phyloP scores from a whole-genome alignment of 78 protist genomes.

The Salpingoeca rosetta region DNA sequence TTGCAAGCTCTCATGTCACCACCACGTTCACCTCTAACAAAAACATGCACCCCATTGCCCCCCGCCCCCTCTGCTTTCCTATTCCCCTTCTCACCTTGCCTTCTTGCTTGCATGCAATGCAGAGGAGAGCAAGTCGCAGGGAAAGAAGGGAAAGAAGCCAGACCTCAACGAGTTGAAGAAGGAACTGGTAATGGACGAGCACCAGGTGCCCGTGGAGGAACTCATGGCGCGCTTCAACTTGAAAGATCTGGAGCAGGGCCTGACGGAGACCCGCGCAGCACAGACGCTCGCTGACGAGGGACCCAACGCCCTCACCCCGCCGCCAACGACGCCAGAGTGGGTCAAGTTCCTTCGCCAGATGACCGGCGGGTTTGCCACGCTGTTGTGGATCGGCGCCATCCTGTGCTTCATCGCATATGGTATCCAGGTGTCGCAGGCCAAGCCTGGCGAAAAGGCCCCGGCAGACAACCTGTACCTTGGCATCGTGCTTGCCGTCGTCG shows the following conservation, averaged over 20 bases:
- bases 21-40: too few relatives aligned
- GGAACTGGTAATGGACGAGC: constrained; percentile 22
- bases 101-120: too few relatives aligned
- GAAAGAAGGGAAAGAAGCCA: constrained; percentile 11
- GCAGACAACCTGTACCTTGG: constrained; percentile 43
- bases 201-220: constrained; percentile 6
- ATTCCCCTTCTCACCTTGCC: too few relatives aligned
- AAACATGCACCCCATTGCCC: too few relatives aligned
- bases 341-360: constrained; percentile 23
- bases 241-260: neutral
- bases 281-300: constrained; percentile 32
- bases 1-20: too few relatives aligned
- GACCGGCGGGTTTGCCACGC: constrained; percentile 35
- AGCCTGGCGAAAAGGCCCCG: neutral
- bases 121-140: too few relatives aligned
- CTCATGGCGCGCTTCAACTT: constrained; percentile 2
- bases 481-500: constrained; percentile 69
- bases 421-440: neutral
- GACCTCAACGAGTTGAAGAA: constrained; percentile 8
- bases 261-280: neutral
- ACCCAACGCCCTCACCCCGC: constrained; percentile 51
- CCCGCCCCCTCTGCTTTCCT: too few relatives aligned
- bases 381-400: constrained; percentile 49
- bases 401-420: constrained; percentile 53
- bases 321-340: constrained; percentile 36